Conservation (phyloP, 2,329 filamentous ascomycete species). For the Ceratocystis diversiconidia region DNA sequence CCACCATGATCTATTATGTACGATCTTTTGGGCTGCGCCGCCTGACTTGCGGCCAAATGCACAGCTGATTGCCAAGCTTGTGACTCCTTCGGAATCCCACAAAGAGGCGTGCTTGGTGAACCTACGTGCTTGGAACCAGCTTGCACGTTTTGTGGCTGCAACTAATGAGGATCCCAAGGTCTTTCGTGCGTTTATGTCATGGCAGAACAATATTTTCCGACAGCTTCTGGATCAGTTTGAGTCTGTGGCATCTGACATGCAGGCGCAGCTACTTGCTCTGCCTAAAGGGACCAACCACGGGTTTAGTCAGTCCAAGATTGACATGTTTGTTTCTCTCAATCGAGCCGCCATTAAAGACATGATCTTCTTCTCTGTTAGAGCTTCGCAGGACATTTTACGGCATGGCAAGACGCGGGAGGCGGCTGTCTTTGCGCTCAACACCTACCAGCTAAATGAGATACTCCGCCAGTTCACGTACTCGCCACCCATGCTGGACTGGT, state of each 20-base stretch:
- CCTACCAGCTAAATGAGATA: slow-evolving; percentile 36
- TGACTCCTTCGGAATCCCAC: slow-evolving; percentile 45
- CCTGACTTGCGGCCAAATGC: slow-evolving; percentile 38
- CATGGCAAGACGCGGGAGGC: slow-evolving; percentile 33
- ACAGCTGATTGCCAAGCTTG: slow-evolving; percentile 43
- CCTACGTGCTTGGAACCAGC: slow-evolving; percentile 47
- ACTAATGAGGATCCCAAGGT: slow-evolving; percentile 30
- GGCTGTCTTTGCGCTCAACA: slow-evolving; percentile 37
- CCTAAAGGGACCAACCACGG: slow-evolving; percentile 29
- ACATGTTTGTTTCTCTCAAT: slow-evolving; percentile 38
- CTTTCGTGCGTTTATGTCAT: slow-evolving; percentile 32
- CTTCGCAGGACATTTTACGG: slow-evolving; percentile 38
- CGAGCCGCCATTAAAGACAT: slow-evolving; percentile 40
- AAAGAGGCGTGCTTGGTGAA: slow-evolving; percentile 53
- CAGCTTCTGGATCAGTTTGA: slow-evolving; percentile 44
- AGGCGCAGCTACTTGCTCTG: slow-evolving; percentile 39
- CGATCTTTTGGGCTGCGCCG: slow-evolving; percentile 51
- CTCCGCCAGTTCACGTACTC: slow-evolving; percentile 35
- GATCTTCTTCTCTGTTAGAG: slow-evolving; percentile 33
- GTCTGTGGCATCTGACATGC: slow-evolving; percentile 40
- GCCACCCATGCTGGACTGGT: slow-evolving; percentile 32
- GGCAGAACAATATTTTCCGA: slow-evolving; percentile 45
- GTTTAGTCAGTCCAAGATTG: slow-evolving; percentile 33
- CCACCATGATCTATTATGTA: slow-evolving; percentile 53
- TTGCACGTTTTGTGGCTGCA: slow-evolving; percentile 44